Percentiles rank a stretch among this genome's conserved stretches.
These are phyloP conservation scores for Penicillium bovifimosum DNA, from an alignment of 495 filamentous ascomycete genomes.

Conservation along the genomic window DNA sequence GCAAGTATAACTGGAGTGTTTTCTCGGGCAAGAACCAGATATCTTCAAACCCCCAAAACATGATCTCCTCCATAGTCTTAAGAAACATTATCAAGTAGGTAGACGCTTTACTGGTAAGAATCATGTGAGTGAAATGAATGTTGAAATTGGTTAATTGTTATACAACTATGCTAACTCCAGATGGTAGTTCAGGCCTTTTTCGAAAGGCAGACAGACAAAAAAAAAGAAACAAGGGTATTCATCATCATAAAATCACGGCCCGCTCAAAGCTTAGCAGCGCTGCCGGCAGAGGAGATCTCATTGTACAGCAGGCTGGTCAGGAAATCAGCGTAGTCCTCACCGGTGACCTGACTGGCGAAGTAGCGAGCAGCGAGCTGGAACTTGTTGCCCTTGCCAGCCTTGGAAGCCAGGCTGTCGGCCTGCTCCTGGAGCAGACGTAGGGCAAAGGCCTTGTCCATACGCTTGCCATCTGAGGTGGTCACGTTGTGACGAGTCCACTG, in stretches of 20 bases:
- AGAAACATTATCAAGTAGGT: too few relatives aligned
- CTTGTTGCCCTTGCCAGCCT: constrained; percentile 86
- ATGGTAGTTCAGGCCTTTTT: background rate
- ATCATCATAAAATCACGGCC: constrained; percentile 20
- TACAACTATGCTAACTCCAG: constrained; percentile 20
- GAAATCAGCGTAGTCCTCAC: constrained; percentile 97
- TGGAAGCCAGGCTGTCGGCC: constrained; percentile 64
- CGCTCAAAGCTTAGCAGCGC: constrained; percentile 73
- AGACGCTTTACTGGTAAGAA: too few relatives aligned
- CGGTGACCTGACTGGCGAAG: constrained; percentile 88
- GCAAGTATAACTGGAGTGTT: constrained; percentile 1
- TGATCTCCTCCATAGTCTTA: too few relatives aligned
- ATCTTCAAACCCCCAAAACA: constrained; percentile 16
- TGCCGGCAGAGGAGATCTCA: constrained; percentile 84
- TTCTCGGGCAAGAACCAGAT: background rate
- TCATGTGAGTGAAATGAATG: background rate
- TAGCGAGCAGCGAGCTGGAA: constrained; percentile 87
- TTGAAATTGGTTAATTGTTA: constrained; percentile 9
- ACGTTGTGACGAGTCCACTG: constrained; percentile 91
- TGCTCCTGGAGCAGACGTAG: constrained; percentile 84
- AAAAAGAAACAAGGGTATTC: constrained; percentile 23
- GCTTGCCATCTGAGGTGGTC: constrained; percentile 81
- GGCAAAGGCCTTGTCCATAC: constrained; percentile 85
- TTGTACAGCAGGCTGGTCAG: constrained; percentile 92
- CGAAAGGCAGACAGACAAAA: background rate